Evolutionary conservation across 345 rosid genomes (phyloP).

Genomic region (Boechera divaricarpa): DNA sequence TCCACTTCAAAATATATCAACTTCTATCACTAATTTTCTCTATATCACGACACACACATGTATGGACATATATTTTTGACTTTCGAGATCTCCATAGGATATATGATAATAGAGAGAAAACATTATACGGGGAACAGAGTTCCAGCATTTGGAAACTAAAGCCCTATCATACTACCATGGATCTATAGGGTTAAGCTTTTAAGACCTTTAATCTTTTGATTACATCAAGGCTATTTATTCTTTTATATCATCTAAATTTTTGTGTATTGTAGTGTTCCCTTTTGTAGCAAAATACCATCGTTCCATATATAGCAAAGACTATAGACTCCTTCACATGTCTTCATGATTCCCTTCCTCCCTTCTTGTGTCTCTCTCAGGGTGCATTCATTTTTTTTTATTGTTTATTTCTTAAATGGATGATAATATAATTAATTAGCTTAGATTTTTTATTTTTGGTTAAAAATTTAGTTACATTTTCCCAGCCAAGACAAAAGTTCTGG

Average conservation of each 20-base stretch:
- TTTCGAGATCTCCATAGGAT: conserved; percentile 15
- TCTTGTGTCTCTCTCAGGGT: conserved; percentile 36
- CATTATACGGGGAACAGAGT: conserved; percentile 44
- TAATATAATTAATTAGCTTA: background rate
- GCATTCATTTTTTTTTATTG: conserved; percentile 21
- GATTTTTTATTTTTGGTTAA: background rate
- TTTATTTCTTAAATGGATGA: background rate
- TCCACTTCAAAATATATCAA: background rate
- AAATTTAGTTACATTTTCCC: background rate
- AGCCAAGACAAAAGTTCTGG: conserved; percentile 9
- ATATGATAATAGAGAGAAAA: conserved; percentile 5
- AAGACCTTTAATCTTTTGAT: conserved; percentile 16
- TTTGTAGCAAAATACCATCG: conserved; percentile 41
- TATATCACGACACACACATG: background rate
- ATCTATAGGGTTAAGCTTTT: conserved; percentile 46
- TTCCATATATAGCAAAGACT: conserved; percentile 41
- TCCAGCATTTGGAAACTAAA: conserved; percentile 47
- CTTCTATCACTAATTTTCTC: background rate
- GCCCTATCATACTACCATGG: conserved; percentile 35
- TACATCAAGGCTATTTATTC: conserved; percentile 21
- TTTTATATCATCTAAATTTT: conserved; percentile 11
- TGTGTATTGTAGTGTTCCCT: conserved; percentile 24
- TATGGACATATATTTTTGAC: background rate
- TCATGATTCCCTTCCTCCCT: conserved; percentile 42
- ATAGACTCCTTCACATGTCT: conserved; percentile 33